Base-by-base conservation (phyloP, 495 filamentous ascomycete genomes). In the Hypoxylon lenormandii region DNA sequence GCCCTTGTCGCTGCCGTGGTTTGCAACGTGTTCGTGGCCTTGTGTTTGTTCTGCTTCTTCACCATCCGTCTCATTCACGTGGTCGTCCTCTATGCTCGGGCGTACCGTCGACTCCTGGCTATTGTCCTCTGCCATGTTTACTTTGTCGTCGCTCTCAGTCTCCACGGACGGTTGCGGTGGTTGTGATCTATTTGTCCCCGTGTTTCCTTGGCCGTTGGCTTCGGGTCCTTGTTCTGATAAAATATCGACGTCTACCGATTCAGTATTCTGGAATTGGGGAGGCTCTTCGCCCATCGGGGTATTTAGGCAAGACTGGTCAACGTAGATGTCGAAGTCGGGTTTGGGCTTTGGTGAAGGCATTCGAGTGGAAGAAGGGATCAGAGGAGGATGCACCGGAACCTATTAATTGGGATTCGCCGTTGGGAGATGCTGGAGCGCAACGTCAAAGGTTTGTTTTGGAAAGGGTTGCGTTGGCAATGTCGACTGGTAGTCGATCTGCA, bases 321-420 rank as follows among this genome's bases (percentile, higher is more conserved):
- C 76, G 76, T 79, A 77, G 54, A 80, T 82, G 10, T 80, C 68
- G 45, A 82, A 82, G 38, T 81, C 76, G 59, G 69, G 58, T 36
- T 78, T 73, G 2, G 72, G 54, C 18, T 72, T 66, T 47, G 70
- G 48, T 56, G 69, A 71, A 66, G 66, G 50, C 67, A 77, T 76
- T 51, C 40, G 42, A 60, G 49, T 21, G 23, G 45, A 18, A 45
- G 22, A 51, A 30, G 46, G 33, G 43, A 30, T 42, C 1, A 8
- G 26, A 37, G 43, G n/a, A 18, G 48, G 15, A 49, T 13, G 13
- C 19, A 47, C 38, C 6, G 0, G 26, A 26, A 11, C 22, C 38
- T 46, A 40, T 53, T 57, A 58, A 48, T 50, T 18, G 28, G 45
- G 36, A 47, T 18, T 28, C 19, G n/a, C 7, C 33, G 42, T 23